Base-by-base conservation (phyloP, 2,329 filamentous ascomycete genomes). In the Xylariales sp. region DNA sequence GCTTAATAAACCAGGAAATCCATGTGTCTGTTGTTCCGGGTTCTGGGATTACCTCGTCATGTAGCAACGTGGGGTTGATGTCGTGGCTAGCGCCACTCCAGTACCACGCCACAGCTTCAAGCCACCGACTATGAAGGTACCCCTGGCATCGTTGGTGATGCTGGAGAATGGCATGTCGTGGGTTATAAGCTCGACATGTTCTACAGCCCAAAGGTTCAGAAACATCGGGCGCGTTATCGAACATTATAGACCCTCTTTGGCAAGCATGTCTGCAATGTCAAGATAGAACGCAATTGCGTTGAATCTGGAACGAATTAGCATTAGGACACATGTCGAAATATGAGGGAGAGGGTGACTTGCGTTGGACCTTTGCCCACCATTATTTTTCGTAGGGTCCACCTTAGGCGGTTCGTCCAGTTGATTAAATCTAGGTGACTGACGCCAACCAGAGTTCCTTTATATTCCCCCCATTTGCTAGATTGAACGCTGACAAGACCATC, bases 261-360 rank as follows among this genome's bases (percentile, higher is more conserved):
- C 80, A 37, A 88, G 64, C 82, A 86, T 87, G 53, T 86, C 76
- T 9, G 73, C 74, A 52, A 84, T 78, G 45, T 74, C 78, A 2
- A 84, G 68, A 51, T 84, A 84, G 52, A 84, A 82, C 0, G 80
- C 80, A 43, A 84, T 71, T 3, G 80, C 80, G 53, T 84, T 84
- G 52, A 84, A 84, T 12, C 73, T 80, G 20, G 6, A 5, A 19
- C 11, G 20, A 10, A 25, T 21, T 20, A 28, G 28, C n/a, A n/a
- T 34, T 31, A 2, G 4, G 21, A 54, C 31, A 52, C 11, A 12
- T 34, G 12, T 5, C 2, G 7, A 10, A 24, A 6, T 20, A 2
- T n/a, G 11, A 12, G n/a, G n/a, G n/a, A 31, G 4, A 28, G 8
- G 4, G 31, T 5, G 16, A 82, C 69, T 58, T 54, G 74, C 71